phyloP scores from a whole-genome alignment of 129 eudicot genomes.

The Escallonia herrerae region DNA sequence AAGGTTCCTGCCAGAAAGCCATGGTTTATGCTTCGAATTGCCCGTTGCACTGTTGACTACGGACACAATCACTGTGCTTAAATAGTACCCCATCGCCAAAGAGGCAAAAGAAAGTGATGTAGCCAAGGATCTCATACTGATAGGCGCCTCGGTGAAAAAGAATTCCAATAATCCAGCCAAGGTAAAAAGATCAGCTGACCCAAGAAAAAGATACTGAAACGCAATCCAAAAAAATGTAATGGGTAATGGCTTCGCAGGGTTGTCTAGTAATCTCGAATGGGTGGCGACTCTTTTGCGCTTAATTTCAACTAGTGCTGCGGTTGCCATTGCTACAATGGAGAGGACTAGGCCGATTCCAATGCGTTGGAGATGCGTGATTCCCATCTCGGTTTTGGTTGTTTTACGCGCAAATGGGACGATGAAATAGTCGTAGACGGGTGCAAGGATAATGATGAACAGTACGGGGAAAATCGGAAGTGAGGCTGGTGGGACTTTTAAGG shows the following conservation, averaged over 20 bases:
- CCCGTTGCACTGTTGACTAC: slow-evolving; percentile 62
- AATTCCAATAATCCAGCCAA: slow-evolving; percentile 80
- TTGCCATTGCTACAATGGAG: slow-evolving; percentile 62
- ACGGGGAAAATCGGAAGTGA: slow-evolving; percentile 84
- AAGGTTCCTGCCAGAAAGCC: slow-evolving; percentile 59
- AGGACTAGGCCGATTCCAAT: slow-evolving; percentile 71
- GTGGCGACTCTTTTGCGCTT: slow-evolving; percentile 59
- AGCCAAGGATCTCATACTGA: slow-evolving; percentile 72
- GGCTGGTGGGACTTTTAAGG: slow-evolving; percentile 72
- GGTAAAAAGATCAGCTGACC: slow-evolving; percentile 87
- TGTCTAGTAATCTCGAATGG: slow-evolving; percentile 21
- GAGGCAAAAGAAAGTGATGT: slow-evolving; percentile 77
- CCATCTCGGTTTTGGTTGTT: slow-evolving; percentile 54
- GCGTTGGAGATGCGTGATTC: slow-evolving; percentile 65
- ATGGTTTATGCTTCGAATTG: slow-evolving; percentile 25
- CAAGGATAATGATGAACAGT: slow-evolving; percentile 62
- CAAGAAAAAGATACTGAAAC: slow-evolving; percentile 79
- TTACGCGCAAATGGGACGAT: slow-evolving; percentile 69
- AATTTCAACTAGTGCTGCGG: slow-evolving; percentile 68
- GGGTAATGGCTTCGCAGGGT: slow-evolving; percentile 38
- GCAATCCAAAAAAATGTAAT: slow-evolving; percentile 81
- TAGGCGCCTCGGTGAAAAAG: slow-evolving; percentile 77
- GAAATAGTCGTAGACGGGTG: slow-evolving; percentile 73
- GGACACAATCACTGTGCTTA: slow-evolving; percentile 69
- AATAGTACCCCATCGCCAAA: slow-evolving; percentile 75